Conservation (phyloP, 176 grass and related monocot genomes). For the Alloteropsis semialata region DNA sequence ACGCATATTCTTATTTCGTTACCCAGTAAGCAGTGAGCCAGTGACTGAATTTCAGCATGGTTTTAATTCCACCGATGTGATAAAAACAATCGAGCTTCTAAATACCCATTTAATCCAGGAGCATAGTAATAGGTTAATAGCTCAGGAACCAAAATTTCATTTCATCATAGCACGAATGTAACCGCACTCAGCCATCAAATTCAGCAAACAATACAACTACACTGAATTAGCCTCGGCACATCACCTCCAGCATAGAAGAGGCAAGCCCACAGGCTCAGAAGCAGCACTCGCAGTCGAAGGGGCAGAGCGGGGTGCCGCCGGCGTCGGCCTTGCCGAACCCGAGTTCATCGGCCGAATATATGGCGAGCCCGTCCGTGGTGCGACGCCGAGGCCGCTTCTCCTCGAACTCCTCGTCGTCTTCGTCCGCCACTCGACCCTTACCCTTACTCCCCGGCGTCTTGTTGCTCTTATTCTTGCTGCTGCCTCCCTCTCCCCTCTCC, state of each 20-base stretch:
- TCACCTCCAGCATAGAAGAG: slow-evolving; percentile 4
- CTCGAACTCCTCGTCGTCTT: slow-evolving; percentile 38
- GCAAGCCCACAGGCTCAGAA: slow-evolving; percentile 40
- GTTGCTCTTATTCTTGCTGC: slow-evolving; percentile 27
- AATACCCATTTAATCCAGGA: not conserved
- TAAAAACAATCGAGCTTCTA: not conserved
- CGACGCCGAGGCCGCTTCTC: slow-evolving; percentile 50
- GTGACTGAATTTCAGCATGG: not conserved
- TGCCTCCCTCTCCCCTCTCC: slow-evolving; percentile 25
- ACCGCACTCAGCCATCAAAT: not conserved
- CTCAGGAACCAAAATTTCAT: slow-evolving; percentile 24
- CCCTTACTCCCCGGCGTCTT: slow-evolving; percentile 26
- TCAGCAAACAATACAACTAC: slow-evolving; percentile 4
- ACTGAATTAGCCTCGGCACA: not conserved
- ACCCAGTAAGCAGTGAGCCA: not conserved
- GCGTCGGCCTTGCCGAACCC: slow-evolving; percentile 63
- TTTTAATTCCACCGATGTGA: not conserved
- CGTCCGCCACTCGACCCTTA: slow-evolving; percentile 12
- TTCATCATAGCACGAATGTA: slow-evolving; percentile 19
- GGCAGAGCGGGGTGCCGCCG: slow-evolving; percentile 60
- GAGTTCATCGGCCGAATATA: slow-evolving; percentile 70
- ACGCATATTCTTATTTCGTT: not conserved
- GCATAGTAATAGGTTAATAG: not conserved
- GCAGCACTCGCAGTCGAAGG: slow-evolving; percentile 81
- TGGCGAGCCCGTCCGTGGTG: slow-evolving; percentile 57